These are phyloP conservation scores for Paspalum vaginatum DNA, from an alignment of 176 grass and related monocot species.

Conservation along the genomic window DNA sequence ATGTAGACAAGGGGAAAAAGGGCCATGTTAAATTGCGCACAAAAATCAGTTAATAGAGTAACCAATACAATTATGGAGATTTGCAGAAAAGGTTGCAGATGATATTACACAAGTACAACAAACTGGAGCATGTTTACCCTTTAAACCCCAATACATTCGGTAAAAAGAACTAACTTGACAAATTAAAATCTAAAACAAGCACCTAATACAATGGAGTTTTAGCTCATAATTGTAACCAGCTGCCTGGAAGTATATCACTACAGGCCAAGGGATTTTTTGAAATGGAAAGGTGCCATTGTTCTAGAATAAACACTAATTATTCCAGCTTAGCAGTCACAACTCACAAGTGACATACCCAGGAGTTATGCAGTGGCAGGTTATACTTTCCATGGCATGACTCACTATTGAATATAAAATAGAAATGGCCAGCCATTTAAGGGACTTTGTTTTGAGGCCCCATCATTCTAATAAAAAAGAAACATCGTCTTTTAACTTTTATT, in stretches of 20 bases:
- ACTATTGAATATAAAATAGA: background rate
- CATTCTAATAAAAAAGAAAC: background rate
- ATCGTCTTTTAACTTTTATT: background rate
- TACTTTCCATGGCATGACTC: background rate
- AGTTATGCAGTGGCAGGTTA: background rate
- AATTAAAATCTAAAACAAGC: background rate
- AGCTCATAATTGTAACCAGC: background rate
- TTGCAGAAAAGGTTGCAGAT: background rate
- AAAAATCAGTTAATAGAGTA: constrained; percentile 2
- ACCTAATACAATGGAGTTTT: background rate
- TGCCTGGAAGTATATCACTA: background rate
- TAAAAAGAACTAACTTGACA: background rate
- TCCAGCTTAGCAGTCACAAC: background rate
- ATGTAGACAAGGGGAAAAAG: background rate
- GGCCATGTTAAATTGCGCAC: background rate
- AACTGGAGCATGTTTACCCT: background rate
- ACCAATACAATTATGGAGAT: constrained; percentile 5
- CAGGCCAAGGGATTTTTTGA: constrained; percentile 9
- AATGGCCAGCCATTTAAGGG: background rate
- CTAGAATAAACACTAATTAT: background rate
- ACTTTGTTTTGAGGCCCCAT: background rate
- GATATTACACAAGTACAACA: background rate
- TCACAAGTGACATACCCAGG: background rate
- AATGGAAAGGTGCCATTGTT: constrained; percentile 11
- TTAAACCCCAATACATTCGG: constrained; percentile 16